Evolutionary conservation across 2,329 filamentous ascomycete species (phyloP), one percentile per base, ranked within the genome.

Genomic region (Sordariomycetes sp.): DNA sequence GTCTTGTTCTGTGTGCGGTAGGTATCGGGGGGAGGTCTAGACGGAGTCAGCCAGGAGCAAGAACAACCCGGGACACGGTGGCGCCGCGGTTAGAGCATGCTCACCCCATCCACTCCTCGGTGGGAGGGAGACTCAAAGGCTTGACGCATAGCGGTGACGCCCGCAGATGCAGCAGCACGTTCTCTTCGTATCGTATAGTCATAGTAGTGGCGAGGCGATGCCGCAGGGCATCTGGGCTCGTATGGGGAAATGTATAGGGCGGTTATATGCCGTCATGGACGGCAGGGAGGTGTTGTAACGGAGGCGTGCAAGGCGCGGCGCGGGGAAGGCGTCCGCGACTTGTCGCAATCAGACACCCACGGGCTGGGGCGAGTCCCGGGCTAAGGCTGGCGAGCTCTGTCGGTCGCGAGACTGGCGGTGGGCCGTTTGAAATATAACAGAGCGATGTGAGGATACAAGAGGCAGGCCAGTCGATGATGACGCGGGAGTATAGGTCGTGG

Each of bases 101-200:
- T 69, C 78, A 96, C 88, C 93, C 91, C 90, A 97, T 96, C 92
- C 92, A 97, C 77, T 96, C 90, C 75, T 96, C 90, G 62, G 87
- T 82, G 28, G 90, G 88, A 63, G 91, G 92, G 53, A 97, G 80
- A 62, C 80, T 82, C 62, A 86, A 77, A 53, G 93, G 93, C 73
- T 89, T 95, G 65, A 81, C 76, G 68, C 91, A 91, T 71, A 96
- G 78, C 63, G 91, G 91, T 63, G 93, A 97, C 60, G 87, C 79
- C 72, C 87, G 83, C 67, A 97, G 77, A 70, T 80, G 79, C 66
- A 90, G 77, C 65, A 97, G 79, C 73, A 88, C 81, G 63, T 92
- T 89, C 72, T 82, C 79, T 62, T 88, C 81, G 72, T 97, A 97
- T 77, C 83, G 81, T 68, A 77, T 54, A 62, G 52, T 57, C 37